Evolutionary conservation across 371 early-diverging fungal species (phyloP).

Genomic region (Mortierella sp.): DNA sequence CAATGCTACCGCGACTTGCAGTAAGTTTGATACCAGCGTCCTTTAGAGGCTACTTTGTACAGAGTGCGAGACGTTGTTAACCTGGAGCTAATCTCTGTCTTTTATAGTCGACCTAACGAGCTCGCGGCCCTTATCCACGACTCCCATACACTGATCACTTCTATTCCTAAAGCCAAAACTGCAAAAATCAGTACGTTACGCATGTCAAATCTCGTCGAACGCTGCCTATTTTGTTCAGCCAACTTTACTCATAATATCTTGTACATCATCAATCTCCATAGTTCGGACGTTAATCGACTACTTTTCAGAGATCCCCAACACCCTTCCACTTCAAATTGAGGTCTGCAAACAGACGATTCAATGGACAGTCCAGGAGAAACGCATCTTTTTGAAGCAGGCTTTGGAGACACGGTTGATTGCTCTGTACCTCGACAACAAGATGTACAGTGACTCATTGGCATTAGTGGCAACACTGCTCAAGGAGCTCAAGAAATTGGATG

Average conservation of each 20-base stretch:
- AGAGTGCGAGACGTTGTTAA: not conserved
- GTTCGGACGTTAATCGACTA: slow-evolving; percentile 90
- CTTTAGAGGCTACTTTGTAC: not conserved
- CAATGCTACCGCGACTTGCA: slow-evolving; percentile 73
- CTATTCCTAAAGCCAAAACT: slow-evolving; percentile 97
- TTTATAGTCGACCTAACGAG: slow-evolving; percentile 77
- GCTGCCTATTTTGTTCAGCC: not conserved
- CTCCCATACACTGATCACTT: slow-evolving; percentile 83
- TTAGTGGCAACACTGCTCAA: slow-evolving; percentile 89
- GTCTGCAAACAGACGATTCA: slow-evolving; percentile 94
- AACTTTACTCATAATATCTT: not conserved
- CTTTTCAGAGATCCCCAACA: slow-evolving; percentile 90
- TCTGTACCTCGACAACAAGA: slow-evolving; percentile 93
- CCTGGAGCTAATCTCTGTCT: not conserved
- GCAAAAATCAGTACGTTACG: slow-evolving; percentile 87
- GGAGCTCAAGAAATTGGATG: slow-evolving; percentile 98
- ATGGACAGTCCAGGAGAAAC: slow-evolving; percentile 92
- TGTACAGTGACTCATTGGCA: slow-evolving; percentile 92
- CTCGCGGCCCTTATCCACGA: slow-evolving; percentile 86
- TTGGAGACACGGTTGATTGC: slow-evolving; percentile 94
- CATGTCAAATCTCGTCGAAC: not conserved
- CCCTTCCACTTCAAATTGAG: slow-evolving; percentile 90
- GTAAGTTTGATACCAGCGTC: slow-evolving; percentile 47
- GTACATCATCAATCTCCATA: slow-evolving; percentile 38
- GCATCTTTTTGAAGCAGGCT: slow-evolving; percentile 93